These are phyloP conservation scores for Yamadazyma insecticola DNA, from an alignment of 805 yeast genomes.

Conservation along the genomic window DNA sequence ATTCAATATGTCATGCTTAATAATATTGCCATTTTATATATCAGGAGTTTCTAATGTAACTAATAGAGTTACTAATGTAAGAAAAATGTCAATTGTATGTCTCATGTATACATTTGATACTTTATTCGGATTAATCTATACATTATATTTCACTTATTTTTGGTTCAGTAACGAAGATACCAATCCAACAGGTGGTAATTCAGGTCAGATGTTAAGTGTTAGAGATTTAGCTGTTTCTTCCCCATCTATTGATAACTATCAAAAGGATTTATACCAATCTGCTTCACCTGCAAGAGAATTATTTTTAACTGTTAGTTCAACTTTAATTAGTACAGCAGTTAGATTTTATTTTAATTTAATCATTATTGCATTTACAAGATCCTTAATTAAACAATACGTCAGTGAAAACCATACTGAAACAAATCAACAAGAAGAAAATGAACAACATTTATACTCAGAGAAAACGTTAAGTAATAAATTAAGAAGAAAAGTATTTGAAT, in stretches of 20 bases:
- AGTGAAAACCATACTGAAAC: conserved; percentile 20
- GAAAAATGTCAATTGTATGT: conserved; percentile 59
- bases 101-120: conserved; percentile 67
- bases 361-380: conserved; percentile 55
- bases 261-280: conserved; percentile 41
- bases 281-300: conserved; percentile 57
- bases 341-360: conserved; percentile 61
- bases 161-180: conserved; percentile 63
- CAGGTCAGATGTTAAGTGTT: too few species aligned
- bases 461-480: conserved; percentile 17
- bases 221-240: conserved; percentile 4
- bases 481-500: conserved; percentile 18
- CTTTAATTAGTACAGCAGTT: conserved; percentile 41
- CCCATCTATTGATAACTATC: neutral
- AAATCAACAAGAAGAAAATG: conserved; percentile 19
- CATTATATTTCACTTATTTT: conserved; percentile 64
- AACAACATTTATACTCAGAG: conserved; percentile 20
- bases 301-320: conserved; percentile 50
- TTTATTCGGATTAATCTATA: conserved; percentile 58
- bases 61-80: conserved; percentile 47
- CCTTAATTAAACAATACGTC: conserved; percentile 39
- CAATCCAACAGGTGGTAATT: conserved; percentile 2
- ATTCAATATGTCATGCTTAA: conserved; percentile 61
- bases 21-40: conserved; percentile 60
- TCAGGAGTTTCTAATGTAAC: conserved; percentile 46